These are phyloP conservation scores for Zygosaccharomyces kombuchaensis DNA, from an alignment of 805 yeast genomes.

Conservation along the genomic window DNA sequence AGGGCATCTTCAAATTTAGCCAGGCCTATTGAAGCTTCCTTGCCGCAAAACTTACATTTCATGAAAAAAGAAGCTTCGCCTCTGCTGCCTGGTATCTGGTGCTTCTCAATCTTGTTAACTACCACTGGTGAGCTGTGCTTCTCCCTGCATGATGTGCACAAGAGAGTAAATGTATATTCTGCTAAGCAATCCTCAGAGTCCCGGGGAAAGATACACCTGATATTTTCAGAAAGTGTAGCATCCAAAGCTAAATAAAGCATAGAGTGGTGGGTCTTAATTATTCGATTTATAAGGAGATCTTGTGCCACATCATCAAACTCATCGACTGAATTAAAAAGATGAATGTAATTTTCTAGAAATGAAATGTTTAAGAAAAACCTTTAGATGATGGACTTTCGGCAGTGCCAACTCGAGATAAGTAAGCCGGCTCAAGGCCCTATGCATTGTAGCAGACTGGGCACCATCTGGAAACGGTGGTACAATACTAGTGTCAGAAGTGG, in stretches of 20 bases:
- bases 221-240: slow-evolving; percentile 40
- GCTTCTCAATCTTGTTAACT: slow-evolving; percentile 62
- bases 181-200: slow-evolving; percentile 62
- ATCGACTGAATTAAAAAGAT: not conserved
- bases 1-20: slow-evolving; percentile 23
- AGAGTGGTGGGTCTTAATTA: not conserved
- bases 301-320: not conserved
- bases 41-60: slow-evolving; percentile 63
- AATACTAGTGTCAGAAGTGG: slow-evolving; percentile 6
- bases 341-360: not conserved
- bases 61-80: slow-evolving; percentile 84
- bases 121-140: slow-evolving; percentile 64
- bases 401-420: not conserved
- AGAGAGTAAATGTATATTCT: slow-evolving; percentile 68
- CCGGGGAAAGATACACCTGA: slow-evolving; percentile 51
- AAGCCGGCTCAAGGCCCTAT: not conserved
- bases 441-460: slow-evolving; percentile 8
- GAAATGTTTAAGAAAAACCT: not conserved
- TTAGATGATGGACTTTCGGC: not conserved
- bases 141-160: slow-evolving; percentile 79
- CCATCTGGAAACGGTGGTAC: slow-evolving; percentile 11
- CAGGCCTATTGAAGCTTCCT: slow-evolving; percentile 27
- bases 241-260: slow-evolving; percentile 30
- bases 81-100: slow-evolving; percentile 61
- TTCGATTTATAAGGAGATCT: no score